A percentile compares a stretch with the other conserved stretches of the same genome.
phyloP scores from a whole-genome alignment of 306 rosid genomes.

The Erythrophleum fordii region DNA sequence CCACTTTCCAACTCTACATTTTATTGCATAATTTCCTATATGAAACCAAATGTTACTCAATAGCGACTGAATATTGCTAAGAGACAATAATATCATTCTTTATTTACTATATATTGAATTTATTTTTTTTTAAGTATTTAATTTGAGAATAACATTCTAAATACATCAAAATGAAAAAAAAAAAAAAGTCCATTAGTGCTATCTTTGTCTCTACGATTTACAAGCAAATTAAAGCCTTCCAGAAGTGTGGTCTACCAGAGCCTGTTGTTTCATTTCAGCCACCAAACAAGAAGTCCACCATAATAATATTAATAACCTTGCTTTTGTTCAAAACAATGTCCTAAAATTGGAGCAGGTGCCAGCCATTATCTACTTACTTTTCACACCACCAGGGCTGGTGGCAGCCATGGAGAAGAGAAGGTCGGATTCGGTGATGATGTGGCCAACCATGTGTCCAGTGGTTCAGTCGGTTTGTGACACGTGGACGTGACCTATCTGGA shows the following conservation, averaged over 20 bases:
- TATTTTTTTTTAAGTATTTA: not conserved
- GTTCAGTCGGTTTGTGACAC: slow-evolving; percentile 35
- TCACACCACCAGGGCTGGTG: no score
- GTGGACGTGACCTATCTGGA: slow-evolving; percentile 17
- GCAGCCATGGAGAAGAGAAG: slow-evolving; percentile 32
- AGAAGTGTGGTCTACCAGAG: slow-evolving; percentile 34
- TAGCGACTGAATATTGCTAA: not conserved
- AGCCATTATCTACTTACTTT: no score
- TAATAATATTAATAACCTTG: slow-evolving; percentile 15
- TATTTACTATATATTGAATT: no score
- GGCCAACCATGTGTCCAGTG: slow-evolving; percentile 39
- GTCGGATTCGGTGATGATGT: slow-evolving; percentile 38
- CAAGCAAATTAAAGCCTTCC: slow-evolving; percentile 24
- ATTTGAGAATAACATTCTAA: no score
- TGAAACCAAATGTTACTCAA: not conserved
- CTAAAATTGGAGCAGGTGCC: slow-evolving; percentile 39
- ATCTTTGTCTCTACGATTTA: slow-evolving; percentile 30
- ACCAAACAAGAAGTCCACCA: slow-evolving; percentile 35
- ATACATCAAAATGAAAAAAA: no score
- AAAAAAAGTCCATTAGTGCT: no score
- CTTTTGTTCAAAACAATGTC: slow-evolving; percentile 40
- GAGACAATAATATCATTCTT: not conserved
- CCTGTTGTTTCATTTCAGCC: slow-evolving; percentile 39
- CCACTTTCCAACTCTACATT: slow-evolving; percentile 50
- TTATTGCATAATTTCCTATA: not conserved